Evolutionary conservation across 176 grass and related monocot species (phyloP).

Genomic region (Carex pumila): DNA sequence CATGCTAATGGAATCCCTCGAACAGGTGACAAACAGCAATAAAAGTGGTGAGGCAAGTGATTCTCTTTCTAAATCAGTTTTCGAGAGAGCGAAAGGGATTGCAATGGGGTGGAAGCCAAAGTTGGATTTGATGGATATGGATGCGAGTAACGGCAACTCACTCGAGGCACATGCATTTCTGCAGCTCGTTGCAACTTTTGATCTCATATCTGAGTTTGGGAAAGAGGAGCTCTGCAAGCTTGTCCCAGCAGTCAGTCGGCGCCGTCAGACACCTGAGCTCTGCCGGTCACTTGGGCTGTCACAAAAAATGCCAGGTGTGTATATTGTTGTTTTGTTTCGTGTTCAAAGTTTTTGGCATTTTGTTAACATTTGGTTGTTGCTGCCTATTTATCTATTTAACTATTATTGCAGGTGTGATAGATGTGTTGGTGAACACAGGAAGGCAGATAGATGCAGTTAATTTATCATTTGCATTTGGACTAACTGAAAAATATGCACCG

Average conservation of each 20-base stretch:
- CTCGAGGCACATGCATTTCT: slow-evolving; percentile 98
- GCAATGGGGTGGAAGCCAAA: slow-evolving; percentile 71
- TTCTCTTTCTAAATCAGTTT: slow-evolving; percentile 37
- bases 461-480: slow-evolving; percentile 60
- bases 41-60: slow-evolving; percentile 10
- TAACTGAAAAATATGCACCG: slow-evolving; percentile 66
- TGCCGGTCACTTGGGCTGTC: slow-evolving; percentile 77
- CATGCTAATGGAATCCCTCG: slow-evolving; percentile 95
- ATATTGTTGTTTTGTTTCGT: not conserved
- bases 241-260: slow-evolving; percentile 72
- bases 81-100: slow-evolving; percentile 60
- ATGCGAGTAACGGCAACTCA: slow-evolving; percentile 81
- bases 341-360: not conserved
- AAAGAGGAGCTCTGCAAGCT: slow-evolving; percentile 82
- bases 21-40: slow-evolving; percentile 29
- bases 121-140: slow-evolving; percentile 65
- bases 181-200: slow-evolving; percentile 82
- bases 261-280: slow-evolving; percentile 78
- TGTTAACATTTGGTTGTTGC: not conserved
- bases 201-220: slow-evolving; percentile 54
- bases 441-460: slow-evolving; percentile 85
- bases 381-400: not conserved
- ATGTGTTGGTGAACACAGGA: slow-evolving; percentile 55
- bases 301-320: slow-evolving; percentile 83
- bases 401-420: slow-evolving; percentile 61